Evolutionary conservation across 352 stramenopile species (phyloP), one percentile per base, ranked within the genome.

Genomic region (Globisporangium takayamanum): DNA sequence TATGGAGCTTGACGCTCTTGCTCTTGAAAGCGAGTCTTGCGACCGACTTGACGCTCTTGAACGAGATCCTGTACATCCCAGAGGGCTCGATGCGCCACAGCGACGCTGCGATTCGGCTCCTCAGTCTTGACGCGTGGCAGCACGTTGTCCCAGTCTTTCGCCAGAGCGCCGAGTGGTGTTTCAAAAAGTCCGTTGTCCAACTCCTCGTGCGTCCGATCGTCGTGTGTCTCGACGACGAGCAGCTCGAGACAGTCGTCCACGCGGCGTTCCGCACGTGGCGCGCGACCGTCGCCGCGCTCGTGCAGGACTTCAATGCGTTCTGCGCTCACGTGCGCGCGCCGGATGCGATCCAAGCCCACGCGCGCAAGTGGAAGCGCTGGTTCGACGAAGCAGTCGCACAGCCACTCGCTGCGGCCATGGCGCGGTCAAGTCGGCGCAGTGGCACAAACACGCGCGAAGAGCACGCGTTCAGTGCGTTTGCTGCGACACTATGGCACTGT

Each of bases 1-100:
- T 88, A 51, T 90, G 80, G 80, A 72, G 68, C n/a, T 53, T 90
- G 37, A 71, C 72, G 28, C 36, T 90, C 30, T n/a, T 68, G 11
- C 53, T 88, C 39, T 64, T 88, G 57, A 70, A 69, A 42, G 67
- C 60, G 16, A 66, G 25, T 7, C 67, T 88, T 25, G 68, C 69
- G 18, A 59, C 50, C 18, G 69, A 88, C 53, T 53, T 87, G 14
- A 65, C 33, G 18, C 67, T 75, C 53, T 52, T 90, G 18, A 87
- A 84, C 42, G 53, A 70, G 1, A 62, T 88, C 16, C 53, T 90
- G 41, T 81, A 84, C 51, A 65, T 87, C 10, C 70, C 78, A 0
- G 80, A 90, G 39, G 68, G 63, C 14, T 79, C 66, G 36, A 75
- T 88, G 67, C 58, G 68, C 28, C 68, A 88, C 59, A 45, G 57